These are phyloP conservation scores for Conringia planisiliqua DNA, from an alignment of 345 rosid genomes.

Conservation along the genomic window DNA sequence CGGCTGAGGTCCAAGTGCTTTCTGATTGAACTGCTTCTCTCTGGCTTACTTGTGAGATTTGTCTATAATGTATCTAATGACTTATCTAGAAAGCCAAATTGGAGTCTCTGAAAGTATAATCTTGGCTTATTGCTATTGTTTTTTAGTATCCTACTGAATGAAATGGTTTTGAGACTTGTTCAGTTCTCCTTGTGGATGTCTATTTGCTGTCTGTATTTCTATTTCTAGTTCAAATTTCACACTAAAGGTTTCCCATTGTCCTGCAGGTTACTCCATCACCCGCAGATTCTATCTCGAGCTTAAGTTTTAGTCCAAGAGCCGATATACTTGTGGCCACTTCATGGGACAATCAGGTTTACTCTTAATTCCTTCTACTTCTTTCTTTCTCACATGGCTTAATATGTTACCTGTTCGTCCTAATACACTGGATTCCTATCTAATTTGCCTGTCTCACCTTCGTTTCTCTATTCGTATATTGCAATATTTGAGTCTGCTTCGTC, in stretches of 20 bases:
- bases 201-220: neutral
- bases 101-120: neutral
- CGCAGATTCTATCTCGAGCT: conserved; percentile 80
- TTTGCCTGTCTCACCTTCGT: neutral
- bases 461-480: neutral
- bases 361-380: neutral
- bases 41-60: neutral
- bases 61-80: neutral
- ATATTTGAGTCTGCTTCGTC: conserved; percentile 5
- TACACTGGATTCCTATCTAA: neutral
- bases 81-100: neutral
- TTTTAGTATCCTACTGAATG: neutral
- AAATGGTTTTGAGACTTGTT: neutral
- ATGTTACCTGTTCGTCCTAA: neutral
- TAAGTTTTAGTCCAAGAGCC: conserved; percentile 90
- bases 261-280: conserved; percentile 85
- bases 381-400: neutral
- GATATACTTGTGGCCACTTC: conserved; percentile 87
- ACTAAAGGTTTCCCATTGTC: neutral
- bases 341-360: conserved; percentile 96
- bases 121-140: neutral
- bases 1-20: neutral
- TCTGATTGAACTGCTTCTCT: neutral
- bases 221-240: neutral
- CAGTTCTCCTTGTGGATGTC: neutral